Evolutionary conservation across 805 yeast species (phyloP), one percentile per base, ranked within the genome.

Genomic region (Saturnispora bothae): DNA sequence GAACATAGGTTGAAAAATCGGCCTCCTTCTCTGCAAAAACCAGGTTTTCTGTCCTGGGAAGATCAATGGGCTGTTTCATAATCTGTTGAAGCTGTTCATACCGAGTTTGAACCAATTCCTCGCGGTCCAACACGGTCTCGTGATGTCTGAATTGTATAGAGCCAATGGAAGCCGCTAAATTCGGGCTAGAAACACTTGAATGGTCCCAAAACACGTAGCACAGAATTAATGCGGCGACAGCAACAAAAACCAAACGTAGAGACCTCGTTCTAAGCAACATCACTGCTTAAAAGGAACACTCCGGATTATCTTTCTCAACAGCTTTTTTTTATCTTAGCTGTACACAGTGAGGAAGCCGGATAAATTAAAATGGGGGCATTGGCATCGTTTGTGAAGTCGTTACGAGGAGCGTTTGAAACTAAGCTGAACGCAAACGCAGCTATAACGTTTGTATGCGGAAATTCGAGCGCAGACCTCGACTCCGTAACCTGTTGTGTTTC

Each of bases 401-500:
- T 28, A 6, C 9, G 14, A n/a, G 4, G 8, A 15, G 12, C 6
- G 18, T 5, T 15, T 9, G 8, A 14, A 28, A 28, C 7, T 5
- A 17, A 28, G 5, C 5, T 28, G 26, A 31, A 13, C 17, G n/a
- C n/a, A 5, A 12, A 31, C 10, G 4, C 3, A 15, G 21, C 25
- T 10, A 6, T 51, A 14, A 46, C 9, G 51, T 51, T 79, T 17
- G 88, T 79, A 0, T 63, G 80, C 0, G 96, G 96, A 1, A 86
- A 86, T 52, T 92, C 85, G 50, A 73, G 92, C 4, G 88, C 92
- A 0, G 86, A 89, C 57, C 62, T 92, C 61, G 98, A 89, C 57
- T 88, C 96, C 0, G 80, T 86, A 23, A 71, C 84, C 2, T 69
- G 80, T 39, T 78, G 96, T 0, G 63, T 92, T 4, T 52, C 81